These are phyloP conservation scores for Azolla pinnata DNA, from an alignment of 75 land plant genomes.

Conservation along the genomic window DNA sequence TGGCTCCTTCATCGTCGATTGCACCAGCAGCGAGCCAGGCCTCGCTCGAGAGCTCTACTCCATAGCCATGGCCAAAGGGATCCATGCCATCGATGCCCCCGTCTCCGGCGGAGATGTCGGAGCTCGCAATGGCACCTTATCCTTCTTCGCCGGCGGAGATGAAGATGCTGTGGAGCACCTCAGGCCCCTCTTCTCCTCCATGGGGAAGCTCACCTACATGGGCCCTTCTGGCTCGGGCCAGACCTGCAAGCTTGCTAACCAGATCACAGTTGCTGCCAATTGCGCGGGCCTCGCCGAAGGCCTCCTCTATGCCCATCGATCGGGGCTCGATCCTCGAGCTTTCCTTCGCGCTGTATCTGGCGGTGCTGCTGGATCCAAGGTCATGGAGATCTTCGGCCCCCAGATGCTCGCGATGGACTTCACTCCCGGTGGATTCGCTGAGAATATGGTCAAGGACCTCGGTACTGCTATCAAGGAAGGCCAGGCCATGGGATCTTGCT, in stretches of 20 bases:
- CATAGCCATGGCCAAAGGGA: conserved; percentile 19
- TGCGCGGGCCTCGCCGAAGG: conserved; percentile 79
- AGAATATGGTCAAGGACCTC: conserved; percentile 81
- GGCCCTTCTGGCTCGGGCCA: conserved; percentile 68
- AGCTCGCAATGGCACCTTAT: conserved; percentile 35
- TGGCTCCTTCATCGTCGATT: conserved; percentile 60
- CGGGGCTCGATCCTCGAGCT: conserved; percentile 48
- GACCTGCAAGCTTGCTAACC: conserved; percentile 65
- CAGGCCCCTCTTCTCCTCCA: conserved; percentile 41
- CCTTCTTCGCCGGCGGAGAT: conserved; percentile 76
- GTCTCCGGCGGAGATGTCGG: conserved; percentile 56
- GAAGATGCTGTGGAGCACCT: conserved; percentile 28
- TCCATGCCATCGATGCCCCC: conserved; percentile 55
- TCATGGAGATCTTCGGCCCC: conserved; percentile 55
- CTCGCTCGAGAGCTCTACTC: conserved; percentile 49
- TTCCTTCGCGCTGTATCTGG: conserved; percentile 53
- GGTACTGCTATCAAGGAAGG: conserved; percentile 55
- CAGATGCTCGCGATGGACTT: conserved; percentile 69
- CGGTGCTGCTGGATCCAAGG: conserved; percentile 81
- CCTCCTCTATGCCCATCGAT: conserved; percentile 64
- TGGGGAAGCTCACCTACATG: conserved; percentile 79
- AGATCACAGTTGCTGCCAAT: conserved; percentile 57
- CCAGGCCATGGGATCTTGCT: conserved; percentile 5
- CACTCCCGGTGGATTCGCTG: conserved; percentile 64
- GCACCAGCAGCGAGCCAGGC: conserved; percentile 74